Conservation (phyloP, 2,329 filamentous ascomycete species). For the Atkinsonella texensis region DNA sequence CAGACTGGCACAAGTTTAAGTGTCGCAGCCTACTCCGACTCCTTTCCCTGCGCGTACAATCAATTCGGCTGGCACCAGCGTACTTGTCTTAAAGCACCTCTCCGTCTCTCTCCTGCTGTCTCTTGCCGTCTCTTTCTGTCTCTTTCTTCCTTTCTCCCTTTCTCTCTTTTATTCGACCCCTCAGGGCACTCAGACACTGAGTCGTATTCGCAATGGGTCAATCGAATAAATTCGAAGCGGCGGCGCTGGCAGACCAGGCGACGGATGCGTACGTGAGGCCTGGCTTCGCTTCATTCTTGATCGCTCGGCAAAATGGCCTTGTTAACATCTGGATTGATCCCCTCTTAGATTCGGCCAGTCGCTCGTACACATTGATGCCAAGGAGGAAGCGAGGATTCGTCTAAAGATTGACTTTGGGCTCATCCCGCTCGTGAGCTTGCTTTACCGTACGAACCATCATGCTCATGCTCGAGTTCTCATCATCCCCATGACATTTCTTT, state of each 20-base stretch:
- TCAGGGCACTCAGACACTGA: too few species aligned
- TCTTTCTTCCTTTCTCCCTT: neutral
- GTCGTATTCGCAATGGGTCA: neutral
- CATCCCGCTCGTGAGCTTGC: conserved; percentile 48
- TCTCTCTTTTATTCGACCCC: too few species aligned
- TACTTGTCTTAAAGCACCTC: too few species aligned
- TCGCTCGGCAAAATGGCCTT: neutral
- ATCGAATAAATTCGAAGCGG: neutral
- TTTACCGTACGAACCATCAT: conserved; percentile 35
- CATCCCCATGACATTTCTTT: neutral
- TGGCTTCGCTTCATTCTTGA: too few species aligned
- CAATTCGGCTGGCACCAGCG: too few species aligned
- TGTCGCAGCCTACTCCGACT: too few species aligned
- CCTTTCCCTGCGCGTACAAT: too few species aligned
- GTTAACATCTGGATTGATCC: too few species aligned
- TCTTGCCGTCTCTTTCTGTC: too few species aligned
- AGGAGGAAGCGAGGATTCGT: conserved; percentile 42
- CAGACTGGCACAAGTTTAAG: too few species aligned
- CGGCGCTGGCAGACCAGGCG: neutral
- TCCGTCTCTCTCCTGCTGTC: too few species aligned
- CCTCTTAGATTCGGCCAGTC: conserved; percentile 32
- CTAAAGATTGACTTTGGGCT: conserved; percentile 53
- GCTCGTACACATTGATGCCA: conserved; percentile 36
- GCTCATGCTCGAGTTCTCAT: neutral
- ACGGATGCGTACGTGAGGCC: neutral